Percentiles rank a stretch among this genome's conserved stretches.
Evolutionary conservation across 495 filamentous ascomycete species (phyloP).

Genomic region (Penicillium angulare): DNA sequence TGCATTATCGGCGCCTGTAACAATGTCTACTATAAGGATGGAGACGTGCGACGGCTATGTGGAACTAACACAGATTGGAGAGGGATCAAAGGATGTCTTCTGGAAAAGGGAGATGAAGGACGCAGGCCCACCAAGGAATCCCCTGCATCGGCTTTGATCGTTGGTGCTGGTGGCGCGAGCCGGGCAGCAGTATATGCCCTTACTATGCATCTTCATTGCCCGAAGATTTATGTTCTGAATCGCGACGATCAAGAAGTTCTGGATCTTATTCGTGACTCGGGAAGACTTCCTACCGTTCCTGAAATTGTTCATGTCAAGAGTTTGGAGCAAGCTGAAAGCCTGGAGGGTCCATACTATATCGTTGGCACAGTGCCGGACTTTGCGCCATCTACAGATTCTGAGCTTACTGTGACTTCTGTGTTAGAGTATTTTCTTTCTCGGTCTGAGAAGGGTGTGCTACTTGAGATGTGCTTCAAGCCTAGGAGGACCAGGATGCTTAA

Average conservation of each 20-base stretch:
- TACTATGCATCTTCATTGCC: constrained; percentile 52
- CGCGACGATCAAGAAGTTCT: constrained; percentile 58
- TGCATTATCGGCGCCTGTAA: constrained; percentile 62
- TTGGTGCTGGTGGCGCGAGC: constrained; percentile 63
- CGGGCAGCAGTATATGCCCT: constrained; percentile 63
- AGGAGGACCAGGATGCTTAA: constrained; percentile 56
- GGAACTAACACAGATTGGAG: constrained; percentile 73
- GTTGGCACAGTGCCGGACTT: constrained; percentile 65
- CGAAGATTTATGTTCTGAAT: constrained; percentile 62
- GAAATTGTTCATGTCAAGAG: constrained; percentile 52
- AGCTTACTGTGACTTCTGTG: constrained; percentile 50
- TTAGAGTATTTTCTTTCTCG: constrained; percentile 47
- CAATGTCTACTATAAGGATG: constrained; percentile 58
- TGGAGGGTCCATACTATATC: constrained; percentile 53
- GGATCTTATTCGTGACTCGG: constrained; percentile 48
- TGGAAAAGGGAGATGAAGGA: constrained; percentile 30
- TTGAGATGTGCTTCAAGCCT: constrained; percentile 76
- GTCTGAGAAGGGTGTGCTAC: constrained; percentile 52
- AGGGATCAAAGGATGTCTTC: constrained; percentile 59
- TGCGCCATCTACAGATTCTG: constrained; percentile 50
- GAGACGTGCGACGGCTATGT: constrained; percentile 34
- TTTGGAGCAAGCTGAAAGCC: constrained; percentile 46
- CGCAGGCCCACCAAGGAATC: constrained; percentile 28
- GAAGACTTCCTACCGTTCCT: constrained; percentile 7
- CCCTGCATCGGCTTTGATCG: constrained; percentile 44